Base-by-base conservation (phyloP, 2,329 filamentous ascomycete species). In the Ceratocystis albifundus region DNA sequence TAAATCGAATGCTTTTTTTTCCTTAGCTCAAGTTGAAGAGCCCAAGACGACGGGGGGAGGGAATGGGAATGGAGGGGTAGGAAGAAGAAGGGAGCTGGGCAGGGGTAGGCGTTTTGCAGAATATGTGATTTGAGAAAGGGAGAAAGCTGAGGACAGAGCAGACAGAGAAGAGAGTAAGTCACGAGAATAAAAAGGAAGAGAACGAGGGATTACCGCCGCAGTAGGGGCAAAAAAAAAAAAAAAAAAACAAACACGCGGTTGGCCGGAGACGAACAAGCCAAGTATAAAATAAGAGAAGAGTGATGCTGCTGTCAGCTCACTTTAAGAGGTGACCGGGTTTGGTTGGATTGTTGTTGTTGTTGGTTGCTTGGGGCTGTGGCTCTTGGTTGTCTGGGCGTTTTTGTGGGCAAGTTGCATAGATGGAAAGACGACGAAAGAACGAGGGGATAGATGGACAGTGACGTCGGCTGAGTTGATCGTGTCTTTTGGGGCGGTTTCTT, bases 11-110 rank as follows among this genome's bases (percentile, higher is more conserved):
- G 36, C 30, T 61, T 57, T 53, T 36, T 36, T 57, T 59, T 41
- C 36, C 4, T 15, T 41, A 41, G 36, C 36, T 41, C 36, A 41
- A n/a, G 46, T 41, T 45, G 36, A 46, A 65, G 46, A 57, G 28
- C 48, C 36, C 10, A 12, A 48, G 45, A 5, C 45, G 12, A 22
- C 46, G 3, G 61, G 61, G 61, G 41, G n/a, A n/a, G n/a, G n/a
- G n/a, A n/a, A n/a, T n/a, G n/a, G n/a, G 30, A 48, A 44, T 50
- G 61, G 61, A 63, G 61, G 61, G 61, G 50, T 46, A 59, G 20
- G 20, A 20, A 55, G 5, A 6, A 20, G n/a, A 22, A 25, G 50
- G 50, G 50, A n/a, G 46, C 17, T 20, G 6, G n/a, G 20, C 48
- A 50, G 48, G 48, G 22, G 48, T 22, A 50, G 20, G 48, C 10